These are phyloP conservation scores for Leccinum fuscescens DNA, from an alignment of 1,284 basidiomycete species.

Conservation along the genomic window DNA sequence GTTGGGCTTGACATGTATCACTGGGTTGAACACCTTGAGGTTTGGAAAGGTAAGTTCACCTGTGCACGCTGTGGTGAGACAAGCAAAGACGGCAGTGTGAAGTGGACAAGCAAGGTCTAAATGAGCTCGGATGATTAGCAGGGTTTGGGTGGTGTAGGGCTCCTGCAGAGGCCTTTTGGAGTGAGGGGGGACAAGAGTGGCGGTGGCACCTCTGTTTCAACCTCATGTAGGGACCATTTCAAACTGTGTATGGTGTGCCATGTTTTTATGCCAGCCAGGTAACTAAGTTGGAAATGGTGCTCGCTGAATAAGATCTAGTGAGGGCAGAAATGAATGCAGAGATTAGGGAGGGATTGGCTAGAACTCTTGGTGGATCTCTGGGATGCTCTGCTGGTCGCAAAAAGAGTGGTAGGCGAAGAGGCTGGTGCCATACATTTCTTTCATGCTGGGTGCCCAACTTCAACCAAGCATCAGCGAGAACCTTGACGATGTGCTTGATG, in stretches of 20 bases:
- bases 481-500: no score
- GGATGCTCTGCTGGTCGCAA: no score
- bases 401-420: no score
- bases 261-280: not conserved
- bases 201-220: not conserved
- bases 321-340: not conserved
- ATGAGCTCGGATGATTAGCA: fast-evolving
- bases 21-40: not conserved
- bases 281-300: not conserved
- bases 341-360: not conserved
- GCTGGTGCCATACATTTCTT: no score
- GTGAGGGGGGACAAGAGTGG: fast-evolving
- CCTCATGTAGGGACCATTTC: not conserved
- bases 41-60: not conserved
- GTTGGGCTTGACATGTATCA: not conserved
- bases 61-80: not conserved
- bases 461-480: no score
- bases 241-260: not conserved
- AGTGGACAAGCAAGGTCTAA: not conserved
- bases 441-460: no score
- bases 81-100: not conserved
- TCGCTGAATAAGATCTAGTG: not conserved
- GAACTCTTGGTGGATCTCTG: no score
- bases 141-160: not conserved
- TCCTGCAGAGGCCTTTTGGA: not conserved